Evolutionary conservation across 768 basidiomycete species (phyloP), one percentile per base, ranked within the genome.

Genomic region (Lactarius indigo): DNA sequence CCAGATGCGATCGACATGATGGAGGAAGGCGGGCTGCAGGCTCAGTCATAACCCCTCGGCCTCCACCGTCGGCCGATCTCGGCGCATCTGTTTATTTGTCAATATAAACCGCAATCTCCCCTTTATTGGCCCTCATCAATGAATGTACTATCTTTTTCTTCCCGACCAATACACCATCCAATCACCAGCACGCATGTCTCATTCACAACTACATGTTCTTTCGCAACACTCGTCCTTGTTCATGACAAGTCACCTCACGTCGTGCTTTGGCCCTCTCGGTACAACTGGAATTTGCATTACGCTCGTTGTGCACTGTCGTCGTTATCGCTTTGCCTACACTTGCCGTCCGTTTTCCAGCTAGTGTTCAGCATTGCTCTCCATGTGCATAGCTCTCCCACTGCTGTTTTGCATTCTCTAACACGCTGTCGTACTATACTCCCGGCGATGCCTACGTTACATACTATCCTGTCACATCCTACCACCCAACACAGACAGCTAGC

Each of bases 1-100:
- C 70, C 70, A 44, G 68, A 71, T 33, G 65, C 68, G 55, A 68
- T 68, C 54, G 62, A 68, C 26, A 68, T 68, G 15, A 68, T 68
- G 63, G 63, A 64, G 58, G 66, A 63, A 17, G 66, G 62, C 42
- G 63, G 61, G 15, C 61, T 68, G 66, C 66, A 26, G 63, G 63
- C 26, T 39, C 66, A 68, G 66, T 56, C 63, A 64, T 68, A 68
- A 57, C 54, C 39, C 54, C 17, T 58, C 47, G 37, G 30, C 57
- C 66, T 64, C 58, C 62, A 54, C n/a, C 62, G 50, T 67, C 62
- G 35, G 57, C 54, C 66, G 28, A 67, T 64, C 58, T 63, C 62
- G 62, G 44, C 26, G 41, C 63, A 60, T 60, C 63, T 68, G 57
- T 68, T 68, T 64, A 68, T 68, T 59, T 64, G 41, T 68, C 62